Conservation (phyloP, 108 stramenopile species). For the Cyclotella cryptica region DNA sequence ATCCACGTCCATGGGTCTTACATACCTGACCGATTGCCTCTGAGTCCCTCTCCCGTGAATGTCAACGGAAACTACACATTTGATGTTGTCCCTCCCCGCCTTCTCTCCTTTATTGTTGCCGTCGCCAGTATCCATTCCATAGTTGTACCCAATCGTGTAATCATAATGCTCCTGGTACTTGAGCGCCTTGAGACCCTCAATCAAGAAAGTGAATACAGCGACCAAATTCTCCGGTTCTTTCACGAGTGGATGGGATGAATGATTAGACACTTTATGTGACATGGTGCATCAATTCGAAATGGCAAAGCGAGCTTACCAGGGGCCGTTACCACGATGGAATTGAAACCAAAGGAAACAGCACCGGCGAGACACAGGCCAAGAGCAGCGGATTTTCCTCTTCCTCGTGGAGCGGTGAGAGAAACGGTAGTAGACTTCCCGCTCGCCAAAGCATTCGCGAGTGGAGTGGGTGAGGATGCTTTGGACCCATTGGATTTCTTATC, state of each 20-base stretch:
- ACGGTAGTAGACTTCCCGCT: slow-evolving; percentile 55
- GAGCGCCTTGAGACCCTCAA: slow-evolving; percentile 92
- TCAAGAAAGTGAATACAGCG: slow-evolving; percentile 96
- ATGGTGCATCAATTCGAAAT: too few species aligned
- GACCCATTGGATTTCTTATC: slow-evolving; percentile 32
- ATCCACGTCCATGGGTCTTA: slow-evolving; percentile 84
- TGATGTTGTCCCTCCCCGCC: slow-evolving; percentile 79
- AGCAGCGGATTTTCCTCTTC: slow-evolving; percentile 98
- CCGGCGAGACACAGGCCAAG: slow-evolving; percentile 97
- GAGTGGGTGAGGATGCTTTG: slow-evolving; percentile 36
- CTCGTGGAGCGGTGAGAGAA: slow-evolving; percentile 91
- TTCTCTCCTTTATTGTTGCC: slow-evolving; percentile 45
- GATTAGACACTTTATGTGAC: too few species aligned
- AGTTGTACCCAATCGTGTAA: slow-evolving; percentile 87
- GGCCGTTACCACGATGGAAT: slow-evolving; percentile 95
- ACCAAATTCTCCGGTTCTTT: slow-evolving; percentile 97
- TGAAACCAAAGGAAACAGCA: slow-evolving; percentile 95
- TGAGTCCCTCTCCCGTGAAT: slow-evolving; percentile 67
- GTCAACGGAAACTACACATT: slow-evolving; percentile 88
- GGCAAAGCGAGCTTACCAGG: too few species aligned
- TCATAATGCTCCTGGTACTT: slow-evolving; percentile 98
- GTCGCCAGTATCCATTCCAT: slow-evolving; percentile 28
- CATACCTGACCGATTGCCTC: slow-evolving; percentile 94
- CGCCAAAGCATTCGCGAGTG: neutral
- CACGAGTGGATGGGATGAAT: too few species aligned